Evolutionary conservation across 2,329 filamentous ascomycete species (phyloP), one percentile per base, ranked within the genome.

Genomic region (Hypoxylon sp.): DNA sequence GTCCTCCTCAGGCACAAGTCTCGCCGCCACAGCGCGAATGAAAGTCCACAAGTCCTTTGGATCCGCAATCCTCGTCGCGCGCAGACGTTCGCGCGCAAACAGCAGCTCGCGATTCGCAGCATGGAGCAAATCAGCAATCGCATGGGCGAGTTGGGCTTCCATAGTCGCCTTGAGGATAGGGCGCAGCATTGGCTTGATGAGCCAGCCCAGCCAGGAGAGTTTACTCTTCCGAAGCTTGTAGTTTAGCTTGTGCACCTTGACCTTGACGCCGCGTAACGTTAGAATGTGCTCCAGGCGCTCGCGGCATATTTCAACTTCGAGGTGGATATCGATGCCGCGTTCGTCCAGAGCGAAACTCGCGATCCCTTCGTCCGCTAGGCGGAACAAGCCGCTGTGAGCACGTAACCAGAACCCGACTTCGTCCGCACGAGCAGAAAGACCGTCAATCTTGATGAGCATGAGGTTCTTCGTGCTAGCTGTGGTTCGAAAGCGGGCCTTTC

Each of bases 361-460:
- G 52, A 98, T 92, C 3, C 95, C 95, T 78, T 94, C 87, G 74
- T 97, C 94, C 1, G 89, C 88, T 31, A 97, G 85, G 24, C 90
- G 89, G 53, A 97, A 83, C 1, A 97, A 78, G 1, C 93, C 90
- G 13, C 90, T 89, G 78, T 96, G 94, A 0, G 92, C 86, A 9
- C 92, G 91, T 33, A 98, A 83, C 89, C 94, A 97, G 82, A 94
- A 98, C 24, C 95, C 95, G 33, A 98, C 85, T 69, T 98, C 94
- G 24, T 95, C 90, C 2, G 94, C 94, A 44, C 92, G 90, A 59
- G 96, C 85, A 0, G 94, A 97, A 8, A 98, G 82, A 0, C 95
- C 95, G 70, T 94, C 91, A 42, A 97, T 82, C 70, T 92, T 93
- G 75, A 97, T 86, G 0, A 92, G 92, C 71, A 96, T 86, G 1